A percentile compares a stretch with the other conserved stretches of the same genome.
phyloP scores from a whole-genome alignment of 2,329 filamentous ascomycete species.

The Aspergillus viridinutans region DNA sequence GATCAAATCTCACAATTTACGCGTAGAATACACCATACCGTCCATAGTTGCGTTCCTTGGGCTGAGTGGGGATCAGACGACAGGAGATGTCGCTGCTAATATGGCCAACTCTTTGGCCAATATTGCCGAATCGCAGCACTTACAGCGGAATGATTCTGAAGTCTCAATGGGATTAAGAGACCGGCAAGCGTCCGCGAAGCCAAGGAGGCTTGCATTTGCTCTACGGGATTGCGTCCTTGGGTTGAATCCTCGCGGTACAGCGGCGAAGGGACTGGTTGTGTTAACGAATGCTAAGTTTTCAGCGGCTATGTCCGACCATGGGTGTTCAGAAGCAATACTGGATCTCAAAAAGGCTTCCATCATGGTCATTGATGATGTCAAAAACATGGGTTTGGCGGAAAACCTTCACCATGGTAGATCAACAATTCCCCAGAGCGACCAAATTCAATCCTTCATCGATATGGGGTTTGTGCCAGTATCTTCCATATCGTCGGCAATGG shows the following conservation, averaged over 20 bases:
- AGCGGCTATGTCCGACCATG: constrained; percentile 62
- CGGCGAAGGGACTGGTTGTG: constrained; percentile 73
- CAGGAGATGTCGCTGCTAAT: constrained; percentile 69
- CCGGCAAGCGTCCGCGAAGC: constrained; percentile 43
- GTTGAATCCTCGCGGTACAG: constrained; percentile 70
- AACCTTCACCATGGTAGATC: constrained; percentile 26
- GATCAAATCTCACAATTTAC: constrained; percentile 77
- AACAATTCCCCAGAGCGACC: constrained; percentile 34
- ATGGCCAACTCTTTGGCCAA: constrained; percentile 77
- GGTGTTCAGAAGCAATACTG: constrained; percentile 59
- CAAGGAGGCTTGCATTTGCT: constrained; percentile 54
- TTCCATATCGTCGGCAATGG: constrained; percentile 77
- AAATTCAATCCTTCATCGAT: constrained; percentile 50
- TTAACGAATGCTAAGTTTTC: constrained; percentile 72
- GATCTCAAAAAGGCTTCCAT: constrained; percentile 77
- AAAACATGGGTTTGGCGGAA: constrained; percentile 42
- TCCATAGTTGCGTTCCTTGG: constrained; percentile 76
- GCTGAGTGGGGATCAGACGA: constrained; percentile 61
- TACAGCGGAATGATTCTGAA: constrained; percentile 12
- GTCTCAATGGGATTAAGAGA: constrained; percentile 14
- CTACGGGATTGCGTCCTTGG: constrained; percentile 79
- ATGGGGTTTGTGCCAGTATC: constrained; percentile 82
- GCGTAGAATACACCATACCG: constrained; percentile 82
- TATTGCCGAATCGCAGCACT: constrained; percentile 56
- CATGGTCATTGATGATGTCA: constrained; percentile 73